Base-by-base conservation (phyloP, 352 stramenopile genomes). In the Saprolegnia diclina region DNA sequence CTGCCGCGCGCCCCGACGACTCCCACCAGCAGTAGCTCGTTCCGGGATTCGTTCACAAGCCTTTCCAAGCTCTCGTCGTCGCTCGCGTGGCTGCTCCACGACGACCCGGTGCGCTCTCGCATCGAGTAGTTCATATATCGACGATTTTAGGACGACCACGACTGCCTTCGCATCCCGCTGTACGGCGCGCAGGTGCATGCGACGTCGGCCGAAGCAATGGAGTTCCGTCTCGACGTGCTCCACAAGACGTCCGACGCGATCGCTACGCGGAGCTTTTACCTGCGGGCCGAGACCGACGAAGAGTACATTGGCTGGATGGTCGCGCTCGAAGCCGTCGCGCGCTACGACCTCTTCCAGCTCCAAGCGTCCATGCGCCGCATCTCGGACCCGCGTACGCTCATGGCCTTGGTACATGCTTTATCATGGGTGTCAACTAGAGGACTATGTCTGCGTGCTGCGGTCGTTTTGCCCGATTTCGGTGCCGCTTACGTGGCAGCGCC, bases 401-500 rank as follows among this genome's bases (percentile, higher is more conserved):
- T n/a, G 37, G 0, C n/a, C 29, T 22, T 57, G n/a, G n/a, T n/a
- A n/a, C n/a, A n/a, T 53, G 7, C 29, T 9, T 56, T 22, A 10
- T 65, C 10, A 48, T 42, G 18, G 48, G 29, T 16, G 7, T 57
- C 32, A 38, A 14, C 0, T 37, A 71, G 73, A 73, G 0, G 71
- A 71, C 18, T 91, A 89, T 67, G 74, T 79, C 13, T 66, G 81
- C 11, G 74, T 80, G 1, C 70, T 91, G 6, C 56, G 63, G 10
- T 65, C 46, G 0, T 71, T 78, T 61, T 85, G 88, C 24, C 83
- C 83, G 5, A 72, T 91, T 1, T 78, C 62, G 19, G 73, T 91
- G 16, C 77, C 83, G 2, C 67, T 91, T 3, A 80, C 61, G 32
- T 91, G 83, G 83, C 74, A 89, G 10, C 79, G 80, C 11, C 87